phyloP scores from a whole-genome alignment of 163 green algal species.

The Trebouxiophyceae sp. region DNA sequence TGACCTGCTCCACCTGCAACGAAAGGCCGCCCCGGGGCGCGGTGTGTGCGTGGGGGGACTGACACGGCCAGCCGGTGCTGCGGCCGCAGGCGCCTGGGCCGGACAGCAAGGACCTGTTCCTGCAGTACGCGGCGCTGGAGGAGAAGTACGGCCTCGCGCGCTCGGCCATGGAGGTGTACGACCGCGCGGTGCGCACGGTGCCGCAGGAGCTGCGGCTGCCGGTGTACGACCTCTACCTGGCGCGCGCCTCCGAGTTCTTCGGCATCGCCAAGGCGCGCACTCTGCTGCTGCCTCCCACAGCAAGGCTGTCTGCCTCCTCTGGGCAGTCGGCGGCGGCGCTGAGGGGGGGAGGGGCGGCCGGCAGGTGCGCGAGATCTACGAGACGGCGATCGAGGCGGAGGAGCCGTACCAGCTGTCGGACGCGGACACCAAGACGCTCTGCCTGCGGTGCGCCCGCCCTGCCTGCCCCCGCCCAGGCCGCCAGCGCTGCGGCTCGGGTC shows the following conservation, averaged over 20 bases:
- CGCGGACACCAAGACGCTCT: constrained; percentile 71
- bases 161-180: constrained; percentile 81
- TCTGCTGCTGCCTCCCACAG: no score
- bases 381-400: constrained; percentile 77
- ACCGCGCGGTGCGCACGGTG: constrained; percentile 52
- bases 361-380: constrained; percentile 90
- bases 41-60: no score
- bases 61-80: no score
- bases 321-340: no score
- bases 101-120: constrained; percentile 63
- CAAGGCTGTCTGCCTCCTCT: no score
- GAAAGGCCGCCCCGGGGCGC: no score
- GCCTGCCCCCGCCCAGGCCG: no score
- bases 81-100: constrained; percentile 54
- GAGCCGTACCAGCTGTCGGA: constrained; percentile 66
- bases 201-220: constrained; percentile 59
- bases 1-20: no score
- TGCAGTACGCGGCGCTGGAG: constrained; percentile 84
- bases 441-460: constrained; percentile 54
- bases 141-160: constrained; percentile 85
- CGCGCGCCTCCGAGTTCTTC: constrained; percentile 84
- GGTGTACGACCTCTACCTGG: constrained; percentile 84
- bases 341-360: neutral
- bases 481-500: no score
- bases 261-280: constrained; percentile 75